These are phyloP conservation scores for Nakazawaea holstii DNA, from an alignment of 805 yeast genomes.

Conservation along the genomic window DNA sequence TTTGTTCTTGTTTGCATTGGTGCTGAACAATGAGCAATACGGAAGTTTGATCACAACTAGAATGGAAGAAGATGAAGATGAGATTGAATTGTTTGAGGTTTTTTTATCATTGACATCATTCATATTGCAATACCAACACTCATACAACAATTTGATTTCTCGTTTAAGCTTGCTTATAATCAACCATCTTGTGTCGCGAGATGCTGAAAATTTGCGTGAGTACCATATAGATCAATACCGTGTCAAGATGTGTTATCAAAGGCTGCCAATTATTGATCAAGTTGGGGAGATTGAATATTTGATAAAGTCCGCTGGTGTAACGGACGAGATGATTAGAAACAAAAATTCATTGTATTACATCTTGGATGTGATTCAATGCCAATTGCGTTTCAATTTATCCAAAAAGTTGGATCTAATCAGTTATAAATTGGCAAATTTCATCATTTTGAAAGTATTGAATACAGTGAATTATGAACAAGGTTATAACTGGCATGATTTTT, in stretches of 20 bases:
- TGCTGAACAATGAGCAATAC: slow-evolving; percentile 1
- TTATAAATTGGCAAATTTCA: slow-evolving; percentile 22
- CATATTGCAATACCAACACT: slow-evolving; percentile 30
- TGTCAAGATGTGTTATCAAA: slow-evolving; percentile 37
- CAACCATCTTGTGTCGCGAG: slow-evolving; percentile 19
- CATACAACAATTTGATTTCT: no score
- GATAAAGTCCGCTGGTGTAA: neutral
- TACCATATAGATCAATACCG: slow-evolving; percentile 28
- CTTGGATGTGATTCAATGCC: slow-evolving; percentile 25
- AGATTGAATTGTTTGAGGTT: slow-evolving; percentile 19
- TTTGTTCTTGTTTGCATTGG: slow-evolving; percentile 4
- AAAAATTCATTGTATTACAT: slow-evolving; percentile 29
- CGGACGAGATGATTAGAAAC: slow-evolving; percentile 11
- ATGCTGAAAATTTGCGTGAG: slow-evolving; percentile 13
- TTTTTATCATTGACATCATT: slow-evolving; percentile 34
- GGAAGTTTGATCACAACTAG: neutral
- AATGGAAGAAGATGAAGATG: neutral
- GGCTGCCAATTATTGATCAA: slow-evolving; percentile 27
- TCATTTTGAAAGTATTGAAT: slow-evolving; percentile 21
- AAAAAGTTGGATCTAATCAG: slow-evolving; percentile 28
- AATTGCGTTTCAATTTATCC: slow-evolving; percentile 31
- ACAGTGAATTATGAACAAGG: slow-evolving; percentile 1
- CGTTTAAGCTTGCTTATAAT: no score
- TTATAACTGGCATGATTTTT: slow-evolving; percentile 32
- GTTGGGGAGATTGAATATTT: slow-evolving; percentile 16